Evolutionary conservation across 2,329 filamentous ascomycete species (phyloP), one percentile per base, ranked within the genome.

Genomic region (Xylariaceae sp.): DNA sequence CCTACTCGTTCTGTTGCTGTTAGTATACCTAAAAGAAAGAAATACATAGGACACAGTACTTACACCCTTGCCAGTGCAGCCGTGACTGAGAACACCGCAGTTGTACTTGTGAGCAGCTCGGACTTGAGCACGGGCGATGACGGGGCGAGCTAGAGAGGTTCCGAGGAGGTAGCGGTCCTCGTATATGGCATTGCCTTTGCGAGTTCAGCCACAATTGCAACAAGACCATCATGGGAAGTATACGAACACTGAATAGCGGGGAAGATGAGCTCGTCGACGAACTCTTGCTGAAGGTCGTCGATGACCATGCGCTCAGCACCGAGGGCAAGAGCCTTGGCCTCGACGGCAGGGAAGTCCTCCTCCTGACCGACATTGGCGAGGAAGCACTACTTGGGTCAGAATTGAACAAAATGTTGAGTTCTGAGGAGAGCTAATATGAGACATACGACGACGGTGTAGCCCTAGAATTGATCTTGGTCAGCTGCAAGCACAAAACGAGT

Each of bases 221-320:
- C 8, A 52, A 13, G 13, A 39, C 3, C 11, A 23, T 9, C 9
- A 49, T 11, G 5, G 41, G 23, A 39, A 48, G 56, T 67, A 82
- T 83, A 55, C 58, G 7, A 17, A 61, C 60, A 90, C 75, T 90
- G 88, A 64, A 94, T 83, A 62, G 90, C 89, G 55, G 83, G 87
- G 82, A 87, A 92, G 79, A 87, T 88, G 50, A 94, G 81, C 78
- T 93, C 83, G 68, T 92, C 88, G 66, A 94, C 84, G 70, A 94
- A 92, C 75, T 90, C 87, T 67, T 80, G 80, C 69, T 85, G 84
- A 57, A 93, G 80, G 73, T 94, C 83, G 63, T 80, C 76, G 65
- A 62, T 62, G 30, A 63, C 73, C 73, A 87, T 83, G 74, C 84
- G 82, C 75, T 82, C 77, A 18, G 88, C 88, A 69, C 88, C 88